Evolutionary conservation across 768 basidiomycete genomes (phyloP).

Genomic region (Pluteus cervinus): DNA sequence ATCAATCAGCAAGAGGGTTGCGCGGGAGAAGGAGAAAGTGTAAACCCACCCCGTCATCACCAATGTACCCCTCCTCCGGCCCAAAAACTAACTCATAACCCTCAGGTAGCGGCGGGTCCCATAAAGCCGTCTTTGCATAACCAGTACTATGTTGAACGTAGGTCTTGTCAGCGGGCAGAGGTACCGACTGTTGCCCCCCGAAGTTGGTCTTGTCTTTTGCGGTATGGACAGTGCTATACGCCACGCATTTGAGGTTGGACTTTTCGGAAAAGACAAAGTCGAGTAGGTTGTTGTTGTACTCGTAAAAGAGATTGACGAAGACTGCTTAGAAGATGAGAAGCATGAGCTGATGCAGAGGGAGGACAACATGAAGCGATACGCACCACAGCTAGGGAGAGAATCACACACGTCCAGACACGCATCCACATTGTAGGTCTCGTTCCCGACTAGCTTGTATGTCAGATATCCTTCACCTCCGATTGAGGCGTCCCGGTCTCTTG

Average conservation of each 20-base stretch:
- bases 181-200: constrained; percentile 36
- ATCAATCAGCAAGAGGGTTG: no score
- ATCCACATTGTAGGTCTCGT: constrained; percentile 38
- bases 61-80: constrained; percentile 39
- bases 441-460: constrained; percentile 36
- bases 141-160: constrained; percentile 41
- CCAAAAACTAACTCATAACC: constrained; percentile 36
- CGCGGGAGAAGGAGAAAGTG: no score
- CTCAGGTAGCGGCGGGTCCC: constrained; percentile 28
- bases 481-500: constrained; percentile 34
- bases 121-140: constrained; percentile 28
- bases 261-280: constrained; percentile 30
- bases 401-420: constrained; percentile 37
- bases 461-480: constrained; percentile 43
- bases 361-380: background rate
- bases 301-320: constrained; percentile 46
- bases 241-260: constrained; percentile 43
- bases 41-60: constrained; percentile 34
- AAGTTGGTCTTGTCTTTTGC: constrained; percentile 39
- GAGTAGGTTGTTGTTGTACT: constrained; percentile 37
- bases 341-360: background rate
- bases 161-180: constrained; percentile 28
- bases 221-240: constrained; percentile 37
- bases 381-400: constrained; percentile 33
- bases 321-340: constrained; percentile 25